Conservation (phyloP, 2,329 filamentous ascomycete genomes). For the Leptographium wingfieldii region DNA sequence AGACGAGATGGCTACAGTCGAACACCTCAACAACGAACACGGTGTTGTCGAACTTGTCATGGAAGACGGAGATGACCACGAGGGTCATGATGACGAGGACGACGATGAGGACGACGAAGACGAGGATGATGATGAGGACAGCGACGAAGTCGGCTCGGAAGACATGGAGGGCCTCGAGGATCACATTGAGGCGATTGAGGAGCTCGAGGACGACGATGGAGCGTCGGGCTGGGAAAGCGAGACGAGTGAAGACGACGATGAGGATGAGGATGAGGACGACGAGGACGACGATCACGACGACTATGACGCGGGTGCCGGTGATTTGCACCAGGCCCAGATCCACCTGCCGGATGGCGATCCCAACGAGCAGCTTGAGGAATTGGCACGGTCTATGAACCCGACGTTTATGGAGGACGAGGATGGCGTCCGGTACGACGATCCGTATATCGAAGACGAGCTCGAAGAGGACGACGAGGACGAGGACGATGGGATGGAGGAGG, state of each 20-base stretch:
- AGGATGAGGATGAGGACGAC: constrained; percentile 39
- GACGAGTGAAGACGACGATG: constrained; percentile 37
- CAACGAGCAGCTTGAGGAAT: constrained; percentile 20
- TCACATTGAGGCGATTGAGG: constrained; percentile 43
- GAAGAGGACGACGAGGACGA: constrained; percentile 50
- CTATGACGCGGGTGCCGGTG: constrained; percentile 27
- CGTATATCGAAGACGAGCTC: constrained; percentile 39
- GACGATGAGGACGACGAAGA: constrained; percentile 29
- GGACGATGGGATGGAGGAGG: constrained; percentile 60
- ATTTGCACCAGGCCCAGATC: constrained; percentile 23
- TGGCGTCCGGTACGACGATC: constrained; percentile 37
- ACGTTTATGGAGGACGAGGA: constrained; percentile 26
- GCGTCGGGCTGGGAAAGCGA: constrained; percentile 50
- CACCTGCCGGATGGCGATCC: constrained; percentile 30
- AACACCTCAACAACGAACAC: constrained; percentile 54
- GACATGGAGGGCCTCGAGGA: constrained; percentile 39
- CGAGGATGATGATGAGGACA: constrained; percentile 30
- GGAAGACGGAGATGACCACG: constrained; percentile 53
- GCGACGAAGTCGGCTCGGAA: constrained; percentile 28
- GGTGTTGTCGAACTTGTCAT: constrained; percentile 66
- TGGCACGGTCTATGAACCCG: constrained; percentile 8
- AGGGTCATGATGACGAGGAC: constrained; percentile 45
- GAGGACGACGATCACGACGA: constrained; percentile 42
- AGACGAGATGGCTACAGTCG: constrained; percentile 69
- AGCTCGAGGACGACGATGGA: constrained; percentile 52